These are phyloP conservation scores for Neurospora sp. DNA, from an alignment of 495 filamentous ascomycete species.

Conservation along the genomic window DNA sequence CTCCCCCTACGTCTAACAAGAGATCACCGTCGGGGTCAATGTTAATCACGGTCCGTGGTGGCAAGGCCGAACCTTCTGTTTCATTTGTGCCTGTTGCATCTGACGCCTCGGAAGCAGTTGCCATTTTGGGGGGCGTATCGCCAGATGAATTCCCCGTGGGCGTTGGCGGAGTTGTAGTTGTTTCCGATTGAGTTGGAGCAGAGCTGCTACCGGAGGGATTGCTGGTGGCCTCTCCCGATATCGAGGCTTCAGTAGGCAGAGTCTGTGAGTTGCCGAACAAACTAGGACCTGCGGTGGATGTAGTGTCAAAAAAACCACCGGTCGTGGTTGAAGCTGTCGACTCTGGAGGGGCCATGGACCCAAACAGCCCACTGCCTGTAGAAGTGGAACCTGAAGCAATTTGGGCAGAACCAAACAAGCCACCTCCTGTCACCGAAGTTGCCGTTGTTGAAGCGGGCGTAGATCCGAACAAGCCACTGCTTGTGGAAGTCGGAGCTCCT, in stretches of 20 bases:
- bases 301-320: background rate
- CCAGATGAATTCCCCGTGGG: background rate
- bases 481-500: background rate
- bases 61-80: accelerated
- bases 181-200: background rate
- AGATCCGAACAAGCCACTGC: background rate
- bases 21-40: conserved; percentile 5
- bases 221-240: background rate
- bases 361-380: background rate
- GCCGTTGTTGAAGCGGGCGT: background rate
- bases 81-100: background rate
- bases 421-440: background rate
- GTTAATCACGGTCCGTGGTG: background rate
- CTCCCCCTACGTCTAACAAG: background rate
- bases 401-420: no score
- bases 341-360: background rate
- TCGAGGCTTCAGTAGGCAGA: background rate
- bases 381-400: no score
- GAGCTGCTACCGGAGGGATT: background rate
- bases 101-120: background rate
- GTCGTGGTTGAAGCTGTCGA: background rate
- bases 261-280: background rate
- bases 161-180: background rate
- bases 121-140: background rate
- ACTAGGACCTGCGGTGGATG: background rate